These are phyloP conservation scores for Xylariaceae sp. DNA, from an alignment of 2,329 filamentous ascomycete genomes.

Conservation along the genomic window DNA sequence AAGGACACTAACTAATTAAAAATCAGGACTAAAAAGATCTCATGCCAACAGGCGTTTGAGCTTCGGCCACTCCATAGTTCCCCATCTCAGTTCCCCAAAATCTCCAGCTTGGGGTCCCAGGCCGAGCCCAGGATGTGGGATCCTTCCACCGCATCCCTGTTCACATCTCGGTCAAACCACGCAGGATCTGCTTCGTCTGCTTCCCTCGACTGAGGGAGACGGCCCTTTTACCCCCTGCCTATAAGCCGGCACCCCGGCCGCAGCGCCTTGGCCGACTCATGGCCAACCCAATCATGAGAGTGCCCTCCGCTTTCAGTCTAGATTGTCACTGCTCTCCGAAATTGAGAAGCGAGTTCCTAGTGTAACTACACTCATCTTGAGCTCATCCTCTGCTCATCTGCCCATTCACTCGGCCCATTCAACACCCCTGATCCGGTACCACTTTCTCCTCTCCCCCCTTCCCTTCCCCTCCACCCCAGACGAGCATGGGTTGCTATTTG, in stretches of 20 bases:
- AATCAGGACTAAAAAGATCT: no score
- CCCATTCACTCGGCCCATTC: not conserved
- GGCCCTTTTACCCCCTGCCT: slow-evolving; percentile 31
- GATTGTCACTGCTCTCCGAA: slow-evolving; percentile 22
- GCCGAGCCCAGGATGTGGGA: slow-evolving; percentile 11
- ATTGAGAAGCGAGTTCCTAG: slow-evolving; percentile 12
- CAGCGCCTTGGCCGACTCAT: slow-evolving; percentile 7
- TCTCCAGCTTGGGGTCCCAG: slow-evolving; percentile 21
- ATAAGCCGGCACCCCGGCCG: slow-evolving; percentile 24
- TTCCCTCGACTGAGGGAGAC: slow-evolving; percentile 24
- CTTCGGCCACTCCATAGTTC: slow-evolving; percentile 6
- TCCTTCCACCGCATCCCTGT: slow-evolving; percentile 16
- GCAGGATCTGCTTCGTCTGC: slow-evolving; percentile 25
- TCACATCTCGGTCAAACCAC: slow-evolving; percentile 29
- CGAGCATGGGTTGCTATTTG: not conserved
- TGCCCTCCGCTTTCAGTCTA: slow-evolving; percentile 23
- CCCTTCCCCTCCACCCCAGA: no score
- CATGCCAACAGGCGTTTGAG: no score
- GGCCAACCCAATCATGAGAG: slow-evolving; percentile 26
- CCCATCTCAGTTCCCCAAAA: slow-evolving; percentile 24
- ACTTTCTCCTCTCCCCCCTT: not conserved
- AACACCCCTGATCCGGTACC: slow-evolving; percentile 9
- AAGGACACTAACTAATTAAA: no score
- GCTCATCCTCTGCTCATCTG: not conserved
- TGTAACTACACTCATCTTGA: slow-evolving; percentile 20